Conservation (phyloP, 1,139 yeast genomes). For the Hyphopichia khmerensis region DNA sequence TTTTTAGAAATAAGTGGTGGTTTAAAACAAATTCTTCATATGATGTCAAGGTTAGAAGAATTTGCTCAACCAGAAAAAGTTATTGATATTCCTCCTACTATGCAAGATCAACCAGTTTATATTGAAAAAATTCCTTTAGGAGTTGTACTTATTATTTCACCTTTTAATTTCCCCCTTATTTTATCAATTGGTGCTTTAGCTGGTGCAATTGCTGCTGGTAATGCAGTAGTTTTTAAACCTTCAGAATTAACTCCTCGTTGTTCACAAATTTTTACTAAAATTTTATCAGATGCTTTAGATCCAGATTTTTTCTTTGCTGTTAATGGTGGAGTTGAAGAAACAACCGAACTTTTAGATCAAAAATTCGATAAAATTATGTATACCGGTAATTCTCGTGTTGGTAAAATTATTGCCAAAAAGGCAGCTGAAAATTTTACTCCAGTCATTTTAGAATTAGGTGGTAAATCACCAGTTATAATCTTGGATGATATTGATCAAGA, state of each 20-base stretch:
- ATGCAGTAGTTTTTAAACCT: conserved; percentile 77
- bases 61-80: conserved; percentile 61
- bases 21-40: conserved; percentile 56
- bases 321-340: conserved; percentile 73
- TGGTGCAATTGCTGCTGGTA: conserved; percentile 88
- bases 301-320: conserved; percentile 60
- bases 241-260: conserved; percentile 73
- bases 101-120: conserved; percentile 47
- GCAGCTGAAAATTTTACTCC: conserved; percentile 90
- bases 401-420: conserved; percentile 70
- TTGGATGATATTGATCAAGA: conserved; percentile 47
- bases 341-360: conserved; percentile 60
- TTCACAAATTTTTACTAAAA: conserved; percentile 51
- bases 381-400: conserved; percentile 80
- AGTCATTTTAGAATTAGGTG: conserved; percentile 80
- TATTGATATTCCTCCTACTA: conserved; percentile 41
- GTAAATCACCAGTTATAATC: conserved; percentile 81
- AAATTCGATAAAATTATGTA: conserved; percentile 82
- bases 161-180: conserved; percentile 83
- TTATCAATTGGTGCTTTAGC: conserved; percentile 66
- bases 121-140: conserved; percentile 76
- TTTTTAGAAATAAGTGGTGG: conserved; percentile 55
- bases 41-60: conserved; percentile 57
- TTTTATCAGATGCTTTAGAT: conserved; percentile 54
- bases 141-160: conserved; percentile 70